phyloP scores from a whole-genome alignment of 2,329 filamentous ascomycete species.

The Sclerotinia glacialis region DNA sequence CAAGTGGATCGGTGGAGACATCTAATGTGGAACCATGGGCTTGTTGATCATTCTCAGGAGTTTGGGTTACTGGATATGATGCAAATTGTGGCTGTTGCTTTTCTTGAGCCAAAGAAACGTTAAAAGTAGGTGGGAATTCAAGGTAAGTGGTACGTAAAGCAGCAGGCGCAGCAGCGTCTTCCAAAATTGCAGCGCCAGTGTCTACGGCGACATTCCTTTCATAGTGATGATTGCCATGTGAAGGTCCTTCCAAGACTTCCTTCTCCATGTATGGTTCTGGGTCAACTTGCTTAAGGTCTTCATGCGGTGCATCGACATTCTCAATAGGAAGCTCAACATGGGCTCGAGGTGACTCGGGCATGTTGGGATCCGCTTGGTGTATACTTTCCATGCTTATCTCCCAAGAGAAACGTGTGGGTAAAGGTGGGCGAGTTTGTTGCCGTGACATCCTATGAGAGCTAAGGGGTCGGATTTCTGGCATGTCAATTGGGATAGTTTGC shows the following conservation, averaged over 20 bases:
- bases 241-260: slow-evolving; percentile 1
- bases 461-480: slow-evolving; percentile 30
- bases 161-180: slow-evolving; percentile 19
- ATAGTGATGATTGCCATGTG: slow-evolving; percentile 22
- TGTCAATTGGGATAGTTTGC: slow-evolving; percentile 33
- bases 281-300: neutral
- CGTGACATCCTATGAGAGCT: slow-evolving; percentile 29
- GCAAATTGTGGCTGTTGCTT: slow-evolving; percentile 43
- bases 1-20: slow-evolving; percentile 22
- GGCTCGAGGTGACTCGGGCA: neutral
- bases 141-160: neutral
- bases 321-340: slow-evolving; percentile 6
- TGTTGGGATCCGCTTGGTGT: neutral
- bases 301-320: no score
- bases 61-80: slow-evolving; percentile 20
- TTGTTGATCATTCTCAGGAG: slow-evolving; percentile 44
- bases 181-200: slow-evolving; percentile 24
- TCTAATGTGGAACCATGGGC: slow-evolving; percentile 30
- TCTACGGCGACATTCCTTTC: slow-evolving; percentile 26
- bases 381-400: slow-evolving; percentile 33
- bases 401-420: slow-evolving; percentile 37
- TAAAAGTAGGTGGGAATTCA: slow-evolving; percentile 31
- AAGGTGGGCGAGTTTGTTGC: slow-evolving; percentile 23
- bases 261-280: slow-evolving; percentile 18
- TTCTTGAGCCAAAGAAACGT: slow-evolving; percentile 46